phyloP scores from a whole-genome alignment of 1,284 basidiomycete species.

The Melanopsichium pennsylvanicum region DNA sequence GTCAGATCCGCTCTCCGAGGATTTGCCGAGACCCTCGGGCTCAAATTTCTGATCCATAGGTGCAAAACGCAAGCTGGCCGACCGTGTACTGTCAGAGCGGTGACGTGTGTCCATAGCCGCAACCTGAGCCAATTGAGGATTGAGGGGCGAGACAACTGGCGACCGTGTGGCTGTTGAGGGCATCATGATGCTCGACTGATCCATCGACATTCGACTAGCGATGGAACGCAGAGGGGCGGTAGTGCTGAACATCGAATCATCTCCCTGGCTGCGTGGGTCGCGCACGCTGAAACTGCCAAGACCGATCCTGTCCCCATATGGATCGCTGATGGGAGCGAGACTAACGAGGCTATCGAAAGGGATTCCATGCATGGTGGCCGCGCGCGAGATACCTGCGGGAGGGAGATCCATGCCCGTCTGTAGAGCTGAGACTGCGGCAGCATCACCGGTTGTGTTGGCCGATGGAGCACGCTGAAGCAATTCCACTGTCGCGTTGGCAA shows the following conservation, averaged over 20 bases:
- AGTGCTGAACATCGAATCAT: conserved; percentile 27
- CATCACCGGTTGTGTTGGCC: not conserved
- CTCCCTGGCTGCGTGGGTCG: conserved; percentile 27
- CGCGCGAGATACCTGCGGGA: conserved; percentile 13
- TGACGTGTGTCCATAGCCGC: conserved; percentile 30
- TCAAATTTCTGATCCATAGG: conserved; percentile 32
- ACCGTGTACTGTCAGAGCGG: conserved; percentile 37
- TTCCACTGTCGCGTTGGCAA: conserved; percentile 22
- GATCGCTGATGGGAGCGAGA: conserved; percentile 78
- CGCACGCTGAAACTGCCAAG: conserved; percentile 51
- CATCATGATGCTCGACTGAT: conserved; percentile 39
- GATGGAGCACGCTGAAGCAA: conserved; percentile 3
- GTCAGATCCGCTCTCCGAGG: conserved; percentile 30
- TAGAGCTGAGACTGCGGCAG: conserved; percentile 16
- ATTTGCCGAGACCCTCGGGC: conserved; percentile 20
- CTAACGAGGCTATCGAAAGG: conserved; percentile 81
- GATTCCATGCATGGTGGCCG: conserved; percentile 72
- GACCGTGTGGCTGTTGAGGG: conserved; percentile 18
- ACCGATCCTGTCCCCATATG: conserved; percentile 69
- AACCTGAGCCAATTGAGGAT: conserved; percentile 25
- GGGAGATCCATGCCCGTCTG: conserved; percentile 38
- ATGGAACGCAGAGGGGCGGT: conserved; percentile 27
- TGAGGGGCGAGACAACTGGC: conserved; percentile 22
- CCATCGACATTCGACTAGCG: conserved; percentile 35
- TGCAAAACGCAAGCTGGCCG: conserved; percentile 50